A percentile compares a stretch with the other conserved stretches of the same genome.
These are phyloP conservation scores for Lentinula sp. DNA, from an alignment of 768 basidiomycete genomes.

Conservation along the genomic window DNA sequence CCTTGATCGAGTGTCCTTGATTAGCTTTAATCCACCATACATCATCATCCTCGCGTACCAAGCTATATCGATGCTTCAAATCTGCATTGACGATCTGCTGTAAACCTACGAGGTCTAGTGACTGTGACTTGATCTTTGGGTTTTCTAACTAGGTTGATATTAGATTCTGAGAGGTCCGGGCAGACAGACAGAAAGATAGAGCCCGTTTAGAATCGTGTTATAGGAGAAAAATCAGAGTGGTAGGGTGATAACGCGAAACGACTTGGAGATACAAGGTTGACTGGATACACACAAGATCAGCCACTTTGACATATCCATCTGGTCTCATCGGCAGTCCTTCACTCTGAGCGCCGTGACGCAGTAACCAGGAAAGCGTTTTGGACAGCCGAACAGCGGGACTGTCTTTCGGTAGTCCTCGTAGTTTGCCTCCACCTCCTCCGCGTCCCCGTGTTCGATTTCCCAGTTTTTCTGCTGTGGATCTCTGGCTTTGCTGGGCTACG, in stretches of 20 bases:
- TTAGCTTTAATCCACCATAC: conserved; percentile 85
- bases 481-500: background rate
- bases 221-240: too few relatives aligned
- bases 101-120: conserved; percentile 46
- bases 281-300: conserved; percentile 66
- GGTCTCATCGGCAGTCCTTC: conserved; percentile 69
- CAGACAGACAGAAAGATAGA: background rate
- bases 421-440: conserved; percentile 26
- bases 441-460: background rate
- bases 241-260: background rate
- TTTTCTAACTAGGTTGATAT: conserved; percentile 48
- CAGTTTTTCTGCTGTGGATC: background rate
- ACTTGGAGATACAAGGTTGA: background rate
- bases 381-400: conserved; percentile 65
- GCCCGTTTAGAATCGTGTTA: too few relatives aligned
- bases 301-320: conserved; percentile 83
- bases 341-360: conserved; percentile 83
- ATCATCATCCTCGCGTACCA: conserved; percentile 26
- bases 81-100: conserved; percentile 64
- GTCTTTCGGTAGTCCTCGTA: conserved; percentile 58
- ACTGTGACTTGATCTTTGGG: conserved; percentile 51
- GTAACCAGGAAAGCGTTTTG: conserved; percentile 85
- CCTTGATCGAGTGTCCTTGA: conserved; percentile 86
- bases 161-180: background rate
- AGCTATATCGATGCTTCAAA: conserved; percentile 58